Percentiles rank a stretch among this genome's conserved stretches.
These are phyloP conservation scores for Mediolabrus comicus DNA, from an alignment of 108 stramenopile species.

Conservation along the genomic window DNA sequence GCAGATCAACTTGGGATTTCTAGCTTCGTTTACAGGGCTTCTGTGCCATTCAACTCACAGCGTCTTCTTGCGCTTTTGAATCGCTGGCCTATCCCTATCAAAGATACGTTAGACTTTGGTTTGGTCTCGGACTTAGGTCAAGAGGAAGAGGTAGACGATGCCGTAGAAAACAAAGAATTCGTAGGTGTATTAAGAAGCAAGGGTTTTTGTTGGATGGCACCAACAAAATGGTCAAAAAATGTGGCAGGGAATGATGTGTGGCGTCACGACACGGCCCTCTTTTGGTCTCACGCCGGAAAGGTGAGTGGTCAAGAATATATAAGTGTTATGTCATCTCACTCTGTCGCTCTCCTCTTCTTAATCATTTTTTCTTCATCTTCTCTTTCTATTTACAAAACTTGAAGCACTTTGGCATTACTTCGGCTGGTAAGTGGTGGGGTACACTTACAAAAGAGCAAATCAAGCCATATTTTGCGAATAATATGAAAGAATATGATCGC, in stretches of 20 bases:
- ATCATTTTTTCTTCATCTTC: too few species aligned
- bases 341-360: too few species aligned
- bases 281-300: constrained; percentile 94
- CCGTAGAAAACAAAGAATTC: constrained; percentile 53
- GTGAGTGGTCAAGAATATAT: too few species aligned
- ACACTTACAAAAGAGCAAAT: constrained; percentile 65
- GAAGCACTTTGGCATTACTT: constrained; percentile 82
- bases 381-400: too few species aligned
- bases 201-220: constrained; percentile 97
- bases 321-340: too few species aligned
- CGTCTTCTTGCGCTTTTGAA: constrained; percentile 66
- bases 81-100: constrained; percentile 87
- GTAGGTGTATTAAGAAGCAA: constrained; percentile 87
- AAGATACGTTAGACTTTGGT: constrained; percentile 71
- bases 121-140: constrained; percentile 19
- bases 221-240: constrained; percentile 76
- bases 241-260: constrained; percentile 61
- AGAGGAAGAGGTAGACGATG: constrained; percentile 28
- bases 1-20: constrained; percentile 76
- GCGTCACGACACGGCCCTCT: constrained; percentile 94
- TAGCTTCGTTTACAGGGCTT: constrained; percentile 91
- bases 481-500: constrained; percentile 70
- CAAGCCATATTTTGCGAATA: constrained; percentile 59
- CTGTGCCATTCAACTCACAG: constrained; percentile 81
- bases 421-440: constrained; percentile 95